Evolutionary conservation across 768 basidiomycete genomes (phyloP).

Genomic region (Mrakia gelida): DNA sequence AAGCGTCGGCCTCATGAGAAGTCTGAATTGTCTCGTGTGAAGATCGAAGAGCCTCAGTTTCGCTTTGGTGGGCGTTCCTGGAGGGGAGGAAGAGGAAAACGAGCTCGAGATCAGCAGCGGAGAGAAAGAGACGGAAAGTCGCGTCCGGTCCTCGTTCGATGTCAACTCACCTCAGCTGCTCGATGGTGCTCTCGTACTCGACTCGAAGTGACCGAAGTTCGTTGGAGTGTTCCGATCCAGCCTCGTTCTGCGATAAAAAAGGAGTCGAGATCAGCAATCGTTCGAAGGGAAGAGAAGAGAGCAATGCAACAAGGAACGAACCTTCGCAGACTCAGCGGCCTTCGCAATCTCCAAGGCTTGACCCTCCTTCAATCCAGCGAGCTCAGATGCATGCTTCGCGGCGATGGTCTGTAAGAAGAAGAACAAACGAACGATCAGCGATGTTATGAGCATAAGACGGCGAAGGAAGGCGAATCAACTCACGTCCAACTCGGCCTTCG

Average conservation of each 20-base stretch:
- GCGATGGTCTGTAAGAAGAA: background rate
- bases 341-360: constrained; percentile 24
- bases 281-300: background rate
- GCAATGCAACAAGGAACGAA: background rate
- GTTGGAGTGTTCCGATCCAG: constrained; percentile 16
- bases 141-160: no score
- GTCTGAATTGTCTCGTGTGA: constrained; percentile 17
- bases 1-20: constrained; percentile 15
- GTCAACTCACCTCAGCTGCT: constrained; percentile 24
- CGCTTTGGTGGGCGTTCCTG: constrained; percentile 20
- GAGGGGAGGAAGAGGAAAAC: background rate
- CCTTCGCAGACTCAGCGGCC: constrained; percentile 14
- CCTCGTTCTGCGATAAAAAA: constrained; percentile 11
- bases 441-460: background rate
- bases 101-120: background rate
- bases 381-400: constrained; percentile 10
- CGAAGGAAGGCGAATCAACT: background rate
- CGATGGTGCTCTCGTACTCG: constrained; percentile 28
- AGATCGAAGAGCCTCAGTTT: constrained; percentile 19
- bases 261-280: background rate
- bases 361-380: constrained; percentile 8
- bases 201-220: constrained; percentile 10
- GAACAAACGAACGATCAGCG: no score
- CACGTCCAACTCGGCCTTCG: constrained; percentile 6
- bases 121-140: background rate